phyloP scores from a whole-genome alignment of 129 eudicot genomes.

The Saposhnikovia divaricata region DNA sequence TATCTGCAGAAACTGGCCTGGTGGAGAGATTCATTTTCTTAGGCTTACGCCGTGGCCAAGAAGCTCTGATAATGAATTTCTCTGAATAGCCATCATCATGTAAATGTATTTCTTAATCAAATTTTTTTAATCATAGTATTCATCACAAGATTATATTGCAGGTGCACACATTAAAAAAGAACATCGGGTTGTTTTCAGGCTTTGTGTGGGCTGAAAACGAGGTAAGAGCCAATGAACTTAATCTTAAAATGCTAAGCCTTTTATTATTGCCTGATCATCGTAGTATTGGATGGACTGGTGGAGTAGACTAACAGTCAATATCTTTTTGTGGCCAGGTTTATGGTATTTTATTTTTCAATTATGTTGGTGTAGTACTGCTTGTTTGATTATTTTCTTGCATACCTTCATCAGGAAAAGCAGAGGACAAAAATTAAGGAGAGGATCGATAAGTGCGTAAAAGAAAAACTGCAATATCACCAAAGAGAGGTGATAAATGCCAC shows the following conservation, averaged over 20 bases:
- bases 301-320: not conserved
- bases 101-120: not conserved
- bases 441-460: conserved; percentile 77
- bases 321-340: not conserved
- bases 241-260: not conserved
- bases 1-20: conserved; percentile 50
- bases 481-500: too few relatives aligned
- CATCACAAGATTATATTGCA: conserved; percentile 5
- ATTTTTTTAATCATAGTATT: not conserved
- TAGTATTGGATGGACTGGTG: not conserved
- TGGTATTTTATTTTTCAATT: not conserved
- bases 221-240: conserved; percentile 16
- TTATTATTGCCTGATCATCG: not conserved
- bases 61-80: too few relatives aligned
- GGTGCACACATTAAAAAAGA: conserved; percentile 42
- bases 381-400: not conserved
- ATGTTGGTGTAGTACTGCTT: not conserved
- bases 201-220: conserved; percentile 45
- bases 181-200: conserved; percentile 48
- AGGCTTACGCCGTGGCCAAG: conserved; percentile 22
- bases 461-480: conserved; percentile 50
- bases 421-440: conserved; percentile 52
- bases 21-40: conserved; percentile 38
- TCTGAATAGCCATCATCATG: too few relatives aligned
- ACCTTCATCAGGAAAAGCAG: conserved; percentile 38